Evolutionary conservation across 257 asterid genomes (phyloP), one percentile per base, ranked within the genome.

Genomic region (Gentiana dahurica): DNA sequence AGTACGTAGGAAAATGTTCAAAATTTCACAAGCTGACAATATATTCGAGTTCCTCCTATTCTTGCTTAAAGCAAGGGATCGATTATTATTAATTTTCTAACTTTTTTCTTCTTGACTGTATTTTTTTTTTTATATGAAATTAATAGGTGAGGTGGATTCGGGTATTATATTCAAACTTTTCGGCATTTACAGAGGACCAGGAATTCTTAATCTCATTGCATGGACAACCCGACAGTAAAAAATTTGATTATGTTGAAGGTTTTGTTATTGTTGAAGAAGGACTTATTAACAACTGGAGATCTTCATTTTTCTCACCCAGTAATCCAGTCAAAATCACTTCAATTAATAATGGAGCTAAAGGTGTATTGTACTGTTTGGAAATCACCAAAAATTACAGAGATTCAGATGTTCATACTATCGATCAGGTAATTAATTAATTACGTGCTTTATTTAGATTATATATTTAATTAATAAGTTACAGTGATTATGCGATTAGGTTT

Each of bases 71-170:
- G 13, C 7, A 41, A 12, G 36, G 10, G 46, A 32, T 49, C 24
- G 24, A 15, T 24, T 24, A 24, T 24, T 24, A 24, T 24, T 24
- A 24, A 24, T 41, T 41, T 41, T 41, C 46, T 41, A 3, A 41
- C 46, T 41, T 8, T 6, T 57, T 49, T 45, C 24, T 24, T 24
- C 24, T 24, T 0, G 24, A 24, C 24, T 24, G 24, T 24, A 24
- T 24, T 45, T 38, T 24, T 9, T 5, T 41, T 41, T 12, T 3
- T 34, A 10, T 62, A 56, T 46, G 59, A 5, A 2, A 50, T n/a
- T n/a, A n/a, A n/a, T 12, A 86, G 95, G 95, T 79, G 76, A 75
- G 85, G 68, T 87, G 95, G 95, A 83, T 87, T 8, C 66, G 95
- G 48, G 89, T 87, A 10, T 35, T 87, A 58, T 87, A 87, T 63